phyloP scores from a whole-genome alignment of 2,329 filamentous ascomycete species.

The Harringtonia aguacate region DNA sequence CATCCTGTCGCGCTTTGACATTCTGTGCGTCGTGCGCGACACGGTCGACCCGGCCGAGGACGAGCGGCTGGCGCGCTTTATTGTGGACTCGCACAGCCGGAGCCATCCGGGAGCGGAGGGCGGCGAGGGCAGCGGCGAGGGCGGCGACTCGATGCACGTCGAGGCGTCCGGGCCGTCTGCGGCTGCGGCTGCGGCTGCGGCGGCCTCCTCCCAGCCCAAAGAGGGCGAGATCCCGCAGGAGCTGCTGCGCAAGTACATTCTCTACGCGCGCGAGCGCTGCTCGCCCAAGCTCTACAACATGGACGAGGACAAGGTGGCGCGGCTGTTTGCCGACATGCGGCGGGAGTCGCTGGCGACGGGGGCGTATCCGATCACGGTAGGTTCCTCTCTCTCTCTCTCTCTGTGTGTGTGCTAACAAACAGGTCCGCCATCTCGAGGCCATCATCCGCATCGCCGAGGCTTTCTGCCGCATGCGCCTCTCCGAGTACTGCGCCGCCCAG shows the following conservation, averaged over 20 bases:
- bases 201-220: slow-evolving; percentile 22
- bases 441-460: slow-evolving; percentile 92
- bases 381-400: slow-evolving; percentile 23
- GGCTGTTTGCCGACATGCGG: slow-evolving; percentile 93
- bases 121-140: slow-evolving; percentile 8
- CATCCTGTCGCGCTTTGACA: slow-evolving; percentile 95
- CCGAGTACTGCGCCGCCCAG: slow-evolving; percentile 78
- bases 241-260: slow-evolving; percentile 87
- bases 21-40: slow-evolving; percentile 90
- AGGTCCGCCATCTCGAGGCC: slow-evolving; percentile 95
- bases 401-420: not conserved
- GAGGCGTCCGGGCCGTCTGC: slow-evolving; percentile 35
- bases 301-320: slow-evolving; percentile 91
- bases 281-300: slow-evolving; percentile 92
- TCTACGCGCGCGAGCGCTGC: slow-evolving; percentile 85
- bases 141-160: slow-evolving; percentile 47
- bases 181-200: slow-evolving; percentile 11
- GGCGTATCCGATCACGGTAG: slow-evolving; percentile 93
- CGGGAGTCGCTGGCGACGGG: slow-evolving; percentile 86
- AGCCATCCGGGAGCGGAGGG: slow-evolving; percentile 57
- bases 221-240: slow-evolving; percentile 79
- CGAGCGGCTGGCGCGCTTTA: slow-evolving; percentile 86
- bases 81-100: slow-evolving; percentile 85
- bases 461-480: slow-evolving; percentile 97
- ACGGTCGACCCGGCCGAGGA: slow-evolving; percentile 89